phyloP scores from a whole-genome alignment of 495 filamentous ascomycete genomes.

The Neurospora sp. region DNA sequence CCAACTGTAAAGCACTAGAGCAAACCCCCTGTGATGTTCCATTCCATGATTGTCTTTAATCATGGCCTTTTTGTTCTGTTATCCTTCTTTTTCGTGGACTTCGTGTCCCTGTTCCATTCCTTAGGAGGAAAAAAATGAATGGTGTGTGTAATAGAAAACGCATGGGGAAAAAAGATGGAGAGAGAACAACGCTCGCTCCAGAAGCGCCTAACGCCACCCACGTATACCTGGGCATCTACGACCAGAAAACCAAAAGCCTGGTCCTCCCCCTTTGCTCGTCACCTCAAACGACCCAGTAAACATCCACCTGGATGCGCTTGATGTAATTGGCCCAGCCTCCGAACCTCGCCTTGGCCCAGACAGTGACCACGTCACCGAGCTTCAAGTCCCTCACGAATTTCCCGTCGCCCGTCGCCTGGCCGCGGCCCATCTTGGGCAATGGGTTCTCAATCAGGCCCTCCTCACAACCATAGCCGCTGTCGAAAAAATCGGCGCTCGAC shows the following conservation, averaged over 20 bases:
- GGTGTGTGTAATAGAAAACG: not conserved
- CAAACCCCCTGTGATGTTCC: not conserved
- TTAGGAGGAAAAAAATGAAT: not conserved
- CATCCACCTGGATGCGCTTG: slow-evolving; percentile 43
- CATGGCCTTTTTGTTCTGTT: not conserved
- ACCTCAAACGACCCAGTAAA: slow-evolving; percentile 52
- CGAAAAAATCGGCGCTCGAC: slow-evolving; percentile 8
- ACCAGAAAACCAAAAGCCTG: not conserved
- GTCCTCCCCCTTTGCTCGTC: not conserved
- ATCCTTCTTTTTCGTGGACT: not conserved
- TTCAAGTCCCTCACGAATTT: slow-evolving; percentile 45
- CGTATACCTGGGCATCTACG: not conserved
- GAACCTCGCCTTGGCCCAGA: slow-evolving; percentile 58
- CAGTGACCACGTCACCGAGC: slow-evolving; percentile 53
- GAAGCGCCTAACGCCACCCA: not conserved
- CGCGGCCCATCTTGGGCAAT: slow-evolving; percentile 36
- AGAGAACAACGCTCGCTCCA: not conserved
- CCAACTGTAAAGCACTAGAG: not conserved
- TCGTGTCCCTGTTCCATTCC: not conserved
- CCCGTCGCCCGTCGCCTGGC: slow-evolving; percentile 44
- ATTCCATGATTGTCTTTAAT: not conserved
- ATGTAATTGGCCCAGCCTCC: slow-evolving; percentile 52
- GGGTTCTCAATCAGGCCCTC: slow-evolving; percentile 25
- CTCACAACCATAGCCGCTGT: not conserved
- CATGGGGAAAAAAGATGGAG: not conserved